Evolutionary conservation across 495 filamentous ascomycete genomes (phyloP), one percentile per base, ranked within the genome.

Genomic region (Lindgomyces ingoldianus): DNA sequence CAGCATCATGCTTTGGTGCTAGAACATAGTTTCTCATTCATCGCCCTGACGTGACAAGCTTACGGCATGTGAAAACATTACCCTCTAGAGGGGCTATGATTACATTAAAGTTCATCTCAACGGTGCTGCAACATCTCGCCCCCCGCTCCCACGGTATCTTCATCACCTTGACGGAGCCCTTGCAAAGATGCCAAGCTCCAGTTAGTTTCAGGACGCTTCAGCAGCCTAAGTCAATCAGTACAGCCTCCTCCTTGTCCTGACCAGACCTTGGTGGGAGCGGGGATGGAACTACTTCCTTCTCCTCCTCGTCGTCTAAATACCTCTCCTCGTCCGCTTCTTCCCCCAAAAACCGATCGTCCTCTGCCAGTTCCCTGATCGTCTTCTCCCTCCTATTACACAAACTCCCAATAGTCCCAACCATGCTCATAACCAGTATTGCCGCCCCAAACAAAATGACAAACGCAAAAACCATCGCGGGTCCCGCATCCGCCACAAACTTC

Each of bases 311-410:
- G 11, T 39, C 33, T 14, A 46, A 30, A 47, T 48, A 36, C 9
- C 39, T 25, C 46, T 41, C 48, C n/a, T 54, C 33, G 10, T 36
- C 47, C 21, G 27, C 63, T 11, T 54, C 48, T 18, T 66, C 63
- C 36, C 56, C 63, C 30, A 66, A 49, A 6, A 66, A 42, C 14
- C 63, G 18, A 52, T 60, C 63, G 8, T 60, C 47, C 21, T 53
- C 54, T n/a, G 55, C 56, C 39, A 60, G 24, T 9, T 3, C 9
- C 27, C 41, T 54, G 25, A 49, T 27, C 6, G 9, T 18, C 24
- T 46, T 46, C 14, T n/a, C 1, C 2, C 19, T 33, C 36, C 30
- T 12, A 12, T 4, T 18, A 33, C 22, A 26, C 27, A 4, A 42
- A 25, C 39, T 60, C 8, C 26, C 24, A 19, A 46, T 27, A 18